Conservation (phyloP, 1,284 basidiomycete species). For the Pseudomicrostroma phylloplanum region DNA sequence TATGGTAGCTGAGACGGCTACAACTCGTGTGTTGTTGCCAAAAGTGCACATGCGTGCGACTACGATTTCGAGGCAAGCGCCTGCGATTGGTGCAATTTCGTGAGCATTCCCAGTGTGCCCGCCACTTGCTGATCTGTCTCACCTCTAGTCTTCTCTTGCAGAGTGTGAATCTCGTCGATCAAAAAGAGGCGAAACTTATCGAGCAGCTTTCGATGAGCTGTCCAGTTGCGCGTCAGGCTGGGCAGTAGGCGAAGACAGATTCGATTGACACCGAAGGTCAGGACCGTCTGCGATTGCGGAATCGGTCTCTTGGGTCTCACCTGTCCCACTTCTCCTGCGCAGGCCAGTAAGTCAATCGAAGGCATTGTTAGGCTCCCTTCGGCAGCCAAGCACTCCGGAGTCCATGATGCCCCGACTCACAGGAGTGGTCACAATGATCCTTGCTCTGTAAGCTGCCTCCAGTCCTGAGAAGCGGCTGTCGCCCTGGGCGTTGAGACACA, state of each 20-base stretch:
- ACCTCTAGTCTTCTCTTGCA: constrained; percentile 80
- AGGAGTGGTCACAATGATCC: constrained; percentile 59
- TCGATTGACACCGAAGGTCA: neutral
- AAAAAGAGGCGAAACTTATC: constrained; percentile 53
- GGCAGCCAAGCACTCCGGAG: constrained; percentile 56
- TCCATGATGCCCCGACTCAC: constrained; percentile 74
- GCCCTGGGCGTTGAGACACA: constrained; percentile 1
- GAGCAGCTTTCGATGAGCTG: constrained; percentile 30
- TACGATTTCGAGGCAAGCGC: constrained; percentile 71
- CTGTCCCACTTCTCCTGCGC: constrained; percentile 6
- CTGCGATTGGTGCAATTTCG: constrained; percentile 6
- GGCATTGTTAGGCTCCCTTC: constrained; percentile 56
- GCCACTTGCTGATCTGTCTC: constrained; percentile 39
- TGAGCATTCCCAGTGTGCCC: too few species aligned
- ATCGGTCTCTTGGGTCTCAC: neutral
- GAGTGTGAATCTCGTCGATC: constrained; percentile 90
- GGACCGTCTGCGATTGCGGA: neutral
- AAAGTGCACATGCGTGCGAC: constrained; percentile 78
- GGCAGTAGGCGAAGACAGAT: constrained; percentile 21
- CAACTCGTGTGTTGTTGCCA: constrained; percentile 64
- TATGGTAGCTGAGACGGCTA: constrained; percentile 85
- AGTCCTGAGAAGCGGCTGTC: constrained; percentile 7
- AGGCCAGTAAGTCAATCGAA: neutral
- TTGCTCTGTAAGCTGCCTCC: constrained; percentile 9
- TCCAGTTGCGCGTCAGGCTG: constrained; percentile 34